phyloP scores from a whole-genome alignment of 1,284 basidiomycete genomes.

The Somion occarium region DNA sequence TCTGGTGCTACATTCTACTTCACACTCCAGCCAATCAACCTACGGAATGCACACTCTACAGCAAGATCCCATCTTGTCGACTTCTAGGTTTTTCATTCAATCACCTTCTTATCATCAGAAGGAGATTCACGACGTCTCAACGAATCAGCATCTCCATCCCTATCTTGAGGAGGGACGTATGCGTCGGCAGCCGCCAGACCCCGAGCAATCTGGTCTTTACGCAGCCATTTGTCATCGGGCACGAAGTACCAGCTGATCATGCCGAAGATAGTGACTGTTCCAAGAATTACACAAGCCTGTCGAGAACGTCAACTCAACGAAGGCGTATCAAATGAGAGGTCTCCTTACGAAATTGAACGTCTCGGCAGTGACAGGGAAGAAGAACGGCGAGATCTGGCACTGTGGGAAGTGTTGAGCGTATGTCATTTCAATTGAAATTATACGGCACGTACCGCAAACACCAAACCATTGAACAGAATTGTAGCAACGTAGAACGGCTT shows the following conservation, averaged over 20 bases:
- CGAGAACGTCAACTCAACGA: not conserved
- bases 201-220: constrained; percentile 51
- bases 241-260: constrained; percentile 72
- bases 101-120: not conserved
- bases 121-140: not conserved
- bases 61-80: too few species aligned
- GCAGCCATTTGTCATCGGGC: constrained; percentile 74
- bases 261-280: constrained; percentile 71
- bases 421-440: constrained; percentile 6
- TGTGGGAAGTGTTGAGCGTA: constrained; percentile 27
- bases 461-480: constrained; percentile 63
- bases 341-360: constrained; percentile 76
- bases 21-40: too few species aligned
- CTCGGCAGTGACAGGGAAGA: constrained; percentile 68
- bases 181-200: constrained; percentile 26
- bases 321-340: not conserved
- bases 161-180: not conserved
- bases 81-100: not conserved
- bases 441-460: constrained; percentile 56
- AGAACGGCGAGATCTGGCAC: constrained; percentile 79
- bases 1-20: too few species aligned
- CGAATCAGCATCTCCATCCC: not conserved
- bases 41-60: too few species aligned
- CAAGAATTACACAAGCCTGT: constrained; percentile 75
- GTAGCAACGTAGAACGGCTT: constrained; percentile 66